Conservation (phyloP, 176 grass and related monocot genomes). For the Triticum aestivum region IWGSC_CS_RefSeq_v2.1 NC_057801.1:291385400-291385899, state of each 20-base stretch:
- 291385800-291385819: background rate
- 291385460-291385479: conserved; percentile 77
- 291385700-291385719: background rate
- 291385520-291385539: conserved; percentile 74
- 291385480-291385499: conserved; percentile 96
- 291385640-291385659: background rate
- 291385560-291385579: background rate
- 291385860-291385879: background rate
- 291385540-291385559: conserved; percentile 84
- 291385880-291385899: background rate
- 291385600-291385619: background rate
- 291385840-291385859: background rate
- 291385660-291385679: background rate
- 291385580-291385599: background rate
- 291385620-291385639: background rate
- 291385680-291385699: conserved; percentile 3
- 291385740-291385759: background rate
- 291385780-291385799: conserved; percentile 17
- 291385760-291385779: background rate
- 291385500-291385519: conserved; percentile 82
- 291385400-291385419: conserved; percentile 86
- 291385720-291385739: background rate
- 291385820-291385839: background rate
- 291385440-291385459: conserved; percentile 64
- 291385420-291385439: conserved; percentile 70